phyloP scores from a whole-genome alignment of 192 early-diverging fungal genomes.

The Coemansia sp. region DNA sequence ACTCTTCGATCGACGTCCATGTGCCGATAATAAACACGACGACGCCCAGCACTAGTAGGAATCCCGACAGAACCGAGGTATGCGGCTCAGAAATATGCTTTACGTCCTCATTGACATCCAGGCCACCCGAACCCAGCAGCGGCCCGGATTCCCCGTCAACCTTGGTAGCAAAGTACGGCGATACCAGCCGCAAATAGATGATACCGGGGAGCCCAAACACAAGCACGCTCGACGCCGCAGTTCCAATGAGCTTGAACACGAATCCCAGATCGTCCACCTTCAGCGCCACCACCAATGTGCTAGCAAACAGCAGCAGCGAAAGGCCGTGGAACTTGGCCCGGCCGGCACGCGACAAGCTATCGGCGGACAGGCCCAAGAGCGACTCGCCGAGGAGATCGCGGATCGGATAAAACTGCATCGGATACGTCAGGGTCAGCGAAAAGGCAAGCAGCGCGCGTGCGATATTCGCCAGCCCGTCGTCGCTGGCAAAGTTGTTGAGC shows the following conservation, averaged over 20 bases:
- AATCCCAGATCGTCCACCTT: conserved; percentile 41
- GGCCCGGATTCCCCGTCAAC: background rate
- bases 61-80: conserved; percentile 14
- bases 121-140: background rate
- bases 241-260: conserved; percentile 52
- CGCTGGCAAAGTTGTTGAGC: conserved; percentile 62
- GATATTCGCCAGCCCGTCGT: conserved; percentile 60
- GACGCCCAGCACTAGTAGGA: conserved; percentile 23
- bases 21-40: conserved; percentile 44
- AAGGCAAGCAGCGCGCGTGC: conserved; percentile 61
- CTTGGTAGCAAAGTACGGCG: conserved; percentile 24
- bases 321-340: conserved; percentile 13
- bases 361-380: conserved; percentile 20
- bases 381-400: conserved; percentile 29
- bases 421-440: conserved; percentile 60
- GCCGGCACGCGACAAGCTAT: background rate
- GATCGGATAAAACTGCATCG: conserved; percentile 53
- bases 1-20: conserved; percentile 30
- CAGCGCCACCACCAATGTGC: conserved; percentile 31
- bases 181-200: conserved; percentile 37
- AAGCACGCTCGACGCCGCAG: conserved; percentile 38
- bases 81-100: conserved; percentile 22
- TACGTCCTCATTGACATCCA: conserved; percentile 1
- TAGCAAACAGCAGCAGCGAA: conserved; percentile 25
- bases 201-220: conserved; percentile 42